Evolutionary conservation across 805 yeast genomes (phyloP).

Genomic region (Wickerhamomyces ciferrii): DNA sequence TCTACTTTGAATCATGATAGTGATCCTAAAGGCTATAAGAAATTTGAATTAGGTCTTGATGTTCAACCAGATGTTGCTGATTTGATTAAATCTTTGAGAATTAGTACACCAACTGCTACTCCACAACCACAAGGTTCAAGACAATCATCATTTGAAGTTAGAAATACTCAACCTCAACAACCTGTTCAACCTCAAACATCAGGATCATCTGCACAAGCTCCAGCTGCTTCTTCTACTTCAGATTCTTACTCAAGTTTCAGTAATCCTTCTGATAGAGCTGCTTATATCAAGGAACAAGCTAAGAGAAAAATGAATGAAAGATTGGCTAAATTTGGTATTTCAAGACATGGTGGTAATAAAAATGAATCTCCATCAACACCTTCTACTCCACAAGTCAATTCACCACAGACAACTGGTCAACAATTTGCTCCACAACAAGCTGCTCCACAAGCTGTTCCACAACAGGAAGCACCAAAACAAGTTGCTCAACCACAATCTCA

Average conservation of each 20-base stretch:
- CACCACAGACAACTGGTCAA: conserved; percentile 4
- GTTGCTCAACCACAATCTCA: conserved; percentile 1
- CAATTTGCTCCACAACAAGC: conserved; percentile 1
- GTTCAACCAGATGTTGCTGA: conserved; percentile 61
- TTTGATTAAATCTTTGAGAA: conserved; percentile 53
- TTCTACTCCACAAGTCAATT: conserved; percentile 8
- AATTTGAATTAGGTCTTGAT: conserved; percentile 82
- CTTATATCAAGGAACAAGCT: conserved; percentile 79
- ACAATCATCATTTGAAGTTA: conserved; percentile 6
- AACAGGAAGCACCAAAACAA: no score
- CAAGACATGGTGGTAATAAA: conserved; percentile 24
- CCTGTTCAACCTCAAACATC: conserved; percentile 7
- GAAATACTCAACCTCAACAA: conserved; percentile 16
- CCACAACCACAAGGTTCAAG: conserved; percentile 3
- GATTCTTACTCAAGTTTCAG: conserved; percentile 25
- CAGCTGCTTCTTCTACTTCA: conserved; percentile 16
- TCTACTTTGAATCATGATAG: conserved; percentile 21
- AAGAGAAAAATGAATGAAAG: conserved; percentile 80
- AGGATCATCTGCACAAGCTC: conserved; percentile 6
- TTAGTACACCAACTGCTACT: conserved; percentile 7
- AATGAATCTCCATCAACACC: conserved; percentile 9
- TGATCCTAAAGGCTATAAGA: conserved; percentile 48
- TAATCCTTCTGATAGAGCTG: conserved; percentile 65
- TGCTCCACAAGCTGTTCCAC: conserved; percentile 1
- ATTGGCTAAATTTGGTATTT: conserved; percentile 73